Evolutionary conservation across 2,329 filamentous ascomycete genomes (phyloP).

Genomic region (Hirsutella rhossiliensis): DNA sequence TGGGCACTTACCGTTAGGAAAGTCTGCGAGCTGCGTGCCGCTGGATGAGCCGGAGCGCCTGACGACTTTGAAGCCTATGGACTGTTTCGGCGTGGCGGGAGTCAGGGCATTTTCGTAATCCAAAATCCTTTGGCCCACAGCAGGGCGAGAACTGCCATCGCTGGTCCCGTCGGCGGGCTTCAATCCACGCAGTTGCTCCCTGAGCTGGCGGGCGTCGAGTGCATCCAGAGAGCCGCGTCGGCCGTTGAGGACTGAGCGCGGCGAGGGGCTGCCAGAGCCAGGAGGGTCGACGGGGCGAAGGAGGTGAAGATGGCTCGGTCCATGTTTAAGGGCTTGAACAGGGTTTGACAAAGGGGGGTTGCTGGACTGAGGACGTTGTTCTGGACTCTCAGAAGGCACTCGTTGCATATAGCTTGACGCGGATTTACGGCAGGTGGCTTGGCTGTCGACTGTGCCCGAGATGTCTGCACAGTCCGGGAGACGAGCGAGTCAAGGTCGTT

Average conservation of each 20-base stretch:
- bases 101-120: constrained; percentile 50
- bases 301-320: constrained; percentile 24
- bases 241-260: constrained; percentile 18
- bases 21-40: constrained; percentile 36
- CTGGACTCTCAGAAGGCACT: constrained; percentile 37
- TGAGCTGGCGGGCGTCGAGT: constrained; percentile 30
- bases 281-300: constrained; percentile 10
- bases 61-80: constrained; percentile 42
- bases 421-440: constrained; percentile 15
- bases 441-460: constrained; percentile 35
- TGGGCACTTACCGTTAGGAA: constrained; percentile 65
- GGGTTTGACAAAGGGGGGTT: constrained; percentile 17
- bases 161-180: constrained; percentile 21
- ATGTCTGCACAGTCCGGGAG: constrained; percentile 36
- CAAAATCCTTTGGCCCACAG: constrained; percentile 40
- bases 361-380: constrained; percentile 26
- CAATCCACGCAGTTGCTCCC: constrained; percentile 41
- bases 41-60: constrained; percentile 30
- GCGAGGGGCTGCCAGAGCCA: constrained; percentile 23
- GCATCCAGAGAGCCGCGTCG: constrained; percentile 15
- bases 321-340: constrained; percentile 33
- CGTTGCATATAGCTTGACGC: constrained; percentile 51
- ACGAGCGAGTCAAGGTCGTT: no score
- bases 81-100: constrained; percentile 31
- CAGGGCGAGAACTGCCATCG: constrained; percentile 14